A percentile compares a stretch with the other conserved stretches of the same genome.
Conservation (phyloP, 176 grass and related monocot genomes). For the Paspalum notatum region DNA sequence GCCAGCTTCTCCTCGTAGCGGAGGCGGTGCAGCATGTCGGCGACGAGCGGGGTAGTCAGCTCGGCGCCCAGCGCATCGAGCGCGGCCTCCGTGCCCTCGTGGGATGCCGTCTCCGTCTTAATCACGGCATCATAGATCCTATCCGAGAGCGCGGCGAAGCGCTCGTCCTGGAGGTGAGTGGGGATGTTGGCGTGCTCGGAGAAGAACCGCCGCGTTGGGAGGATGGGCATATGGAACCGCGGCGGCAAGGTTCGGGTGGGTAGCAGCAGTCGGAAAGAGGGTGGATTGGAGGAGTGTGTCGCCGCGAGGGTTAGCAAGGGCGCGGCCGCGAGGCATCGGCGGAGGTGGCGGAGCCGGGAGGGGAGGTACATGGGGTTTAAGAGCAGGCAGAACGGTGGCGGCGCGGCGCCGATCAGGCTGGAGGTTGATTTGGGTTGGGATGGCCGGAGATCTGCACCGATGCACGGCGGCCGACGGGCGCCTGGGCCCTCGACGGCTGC, state of each 20-base stretch:
- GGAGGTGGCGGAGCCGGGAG: slow-evolving; percentile 38
- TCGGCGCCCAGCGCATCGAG: slow-evolving; percentile 49
- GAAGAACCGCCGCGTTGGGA: slow-evolving; percentile 27
- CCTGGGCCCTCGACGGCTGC: neutral
- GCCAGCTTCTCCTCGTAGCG: slow-evolving; percentile 91
- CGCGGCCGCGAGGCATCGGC: slow-evolving; percentile 37
- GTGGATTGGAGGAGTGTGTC: neutral
- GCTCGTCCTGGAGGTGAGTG: slow-evolving; percentile 41
- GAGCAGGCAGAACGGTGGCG: neutral
- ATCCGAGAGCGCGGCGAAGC: slow-evolving; percentile 41
- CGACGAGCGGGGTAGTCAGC: slow-evolving; percentile 66
- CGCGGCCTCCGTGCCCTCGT: slow-evolving; percentile 41
- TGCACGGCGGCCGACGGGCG: slow-evolving; percentile 10
- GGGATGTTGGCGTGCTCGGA: slow-evolving; percentile 45
- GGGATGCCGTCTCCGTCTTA: slow-evolving; percentile 32
- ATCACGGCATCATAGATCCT: slow-evolving; percentile 49
- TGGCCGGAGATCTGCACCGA: neutral
- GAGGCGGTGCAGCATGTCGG: slow-evolving; percentile 70
- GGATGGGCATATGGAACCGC: neutral
- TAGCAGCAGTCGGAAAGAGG: neutral
- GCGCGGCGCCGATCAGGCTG: neutral
- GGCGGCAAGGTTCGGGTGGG: neutral
- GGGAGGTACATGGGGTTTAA: slow-evolving; percentile 34
- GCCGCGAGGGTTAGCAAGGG: neutral
- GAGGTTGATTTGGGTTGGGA: too few relatives aligned